phyloP scores from a whole-genome alignment of 2,329 filamentous ascomycete genomes.

The Karstenula rhodostoma region DNA sequence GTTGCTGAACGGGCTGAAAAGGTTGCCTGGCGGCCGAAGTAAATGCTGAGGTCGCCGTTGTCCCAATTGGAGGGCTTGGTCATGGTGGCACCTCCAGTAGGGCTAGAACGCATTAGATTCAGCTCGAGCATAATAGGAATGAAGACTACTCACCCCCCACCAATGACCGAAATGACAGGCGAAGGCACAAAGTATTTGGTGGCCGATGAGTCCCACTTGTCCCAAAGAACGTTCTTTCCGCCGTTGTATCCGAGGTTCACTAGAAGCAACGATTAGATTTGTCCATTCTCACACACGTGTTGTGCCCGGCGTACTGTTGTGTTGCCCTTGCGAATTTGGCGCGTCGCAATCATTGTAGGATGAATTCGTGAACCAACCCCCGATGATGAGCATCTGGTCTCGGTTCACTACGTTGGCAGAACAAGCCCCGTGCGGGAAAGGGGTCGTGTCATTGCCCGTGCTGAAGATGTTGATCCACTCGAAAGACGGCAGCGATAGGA shows the following conservation, averaged over 20 bases:
- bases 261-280: not conserved
- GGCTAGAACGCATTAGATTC: constrained; percentile 36
- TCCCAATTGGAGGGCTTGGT: constrained; percentile 61
- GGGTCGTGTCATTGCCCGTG: constrained; percentile 49
- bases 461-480: constrained; percentile 68
- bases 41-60: constrained; percentile 60
- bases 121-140: constrained; percentile 18
- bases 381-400: constrained; percentile 70
- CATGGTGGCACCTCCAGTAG: constrained; percentile 63
- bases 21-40: constrained; percentile 62
- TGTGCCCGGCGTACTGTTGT: constrained; percentile 51
- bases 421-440: constrained; percentile 62
- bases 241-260: constrained; percentile 63
- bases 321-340: constrained; percentile 62
- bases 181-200: constrained; percentile 64
- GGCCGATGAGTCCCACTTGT: constrained; percentile 59
- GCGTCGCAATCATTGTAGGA: constrained; percentile 60
- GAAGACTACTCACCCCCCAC: constrained; percentile 42
- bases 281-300: not conserved
- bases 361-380: constrained; percentile 62
- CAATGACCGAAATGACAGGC: constrained; percentile 59
- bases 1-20: constrained; percentile 61
- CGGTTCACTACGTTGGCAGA: constrained; percentile 64
- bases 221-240: constrained; percentile 58
- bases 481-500: constrained; percentile 69